phyloP scores from a whole-genome alignment of 495 filamentous ascomycete genomes.

The Xylaria nigripes region DNA sequence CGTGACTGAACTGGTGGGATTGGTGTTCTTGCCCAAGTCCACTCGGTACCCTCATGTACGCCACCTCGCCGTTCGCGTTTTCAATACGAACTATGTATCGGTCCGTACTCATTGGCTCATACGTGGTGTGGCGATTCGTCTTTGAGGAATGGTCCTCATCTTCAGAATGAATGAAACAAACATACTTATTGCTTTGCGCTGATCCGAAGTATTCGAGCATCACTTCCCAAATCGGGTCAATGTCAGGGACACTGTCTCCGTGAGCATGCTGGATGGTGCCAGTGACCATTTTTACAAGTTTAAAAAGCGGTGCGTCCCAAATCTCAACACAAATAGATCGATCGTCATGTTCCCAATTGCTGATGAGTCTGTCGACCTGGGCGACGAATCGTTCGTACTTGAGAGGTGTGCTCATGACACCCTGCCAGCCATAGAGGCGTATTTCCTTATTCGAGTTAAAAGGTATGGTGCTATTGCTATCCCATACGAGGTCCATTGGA shows the following conservation, averaged over 20 bases:
- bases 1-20: slow-evolving; percentile 12
- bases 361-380: slow-evolving; percentile 4
- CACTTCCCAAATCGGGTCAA: slow-evolving; percentile 6
- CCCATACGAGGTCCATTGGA: not conserved
- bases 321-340: slow-evolving; percentile 14
- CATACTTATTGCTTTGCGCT: not conserved
- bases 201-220: slow-evolving; percentile 2
- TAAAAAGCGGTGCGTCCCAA: slow-evolving; percentile 3
- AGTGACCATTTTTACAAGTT: not conserved
- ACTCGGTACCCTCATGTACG: slow-evolving; percentile 18
- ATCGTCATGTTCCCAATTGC: slow-evolving; percentile 2
- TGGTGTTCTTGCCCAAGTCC: not conserved
- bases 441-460: not conserved
- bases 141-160: slow-evolving; percentile 1
- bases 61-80: slow-evolving; percentile 7
- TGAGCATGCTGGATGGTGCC: slow-evolving; percentile 7
- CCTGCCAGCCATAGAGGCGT: slow-evolving; percentile 8
- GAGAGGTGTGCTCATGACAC: not conserved
- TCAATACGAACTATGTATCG: slow-evolving; percentile 12
- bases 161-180: slow-evolving; percentile 14
- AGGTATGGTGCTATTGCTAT: not conserved
- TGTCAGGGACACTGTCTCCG: not conserved
- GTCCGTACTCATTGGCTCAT: slow-evolving; percentile 10
- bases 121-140: not conserved
- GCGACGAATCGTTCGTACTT: not conserved